Base-by-base conservation (phyloP, 768 basidiomycete species). In the Tulasnella sp. region DNA sequence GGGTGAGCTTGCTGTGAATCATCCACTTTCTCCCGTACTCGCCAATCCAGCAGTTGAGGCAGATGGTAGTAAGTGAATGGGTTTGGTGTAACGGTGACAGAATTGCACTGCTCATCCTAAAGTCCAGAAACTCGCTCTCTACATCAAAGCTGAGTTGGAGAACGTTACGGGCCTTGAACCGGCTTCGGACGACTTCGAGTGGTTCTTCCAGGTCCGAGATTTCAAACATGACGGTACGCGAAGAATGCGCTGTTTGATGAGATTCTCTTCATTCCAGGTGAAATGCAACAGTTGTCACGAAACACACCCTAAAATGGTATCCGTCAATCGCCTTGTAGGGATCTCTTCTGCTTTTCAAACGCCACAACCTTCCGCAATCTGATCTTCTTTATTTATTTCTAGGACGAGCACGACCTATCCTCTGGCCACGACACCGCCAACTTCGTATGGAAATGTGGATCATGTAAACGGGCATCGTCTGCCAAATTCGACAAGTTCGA, bases 271-370 rank as follows among this genome's bases (percentile, higher is more conserved):
- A 5, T 13, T 10, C 17, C 61, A 82, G 87, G 86, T 92, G 10
- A 78, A 81, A 72, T 92, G 89, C 70, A 88, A 76, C 30, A 85
- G 80, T 67, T 92, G 89, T 68, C 76, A 86, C 58, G 88, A 90
- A 71, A 70, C 71, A 3, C 89, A 92, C 65, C 80, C 84, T 3
- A 91, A 87, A 64, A 63, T 75, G 50, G 81, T 92, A 2, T 72
- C 84, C 34, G 67, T 92, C 61, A 91, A 92, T 65, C 83, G 85
- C 49, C 64, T 72, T 56, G 89, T 90, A 70, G 61, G 67, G 30
- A 43, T 17, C 34, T 53, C 26, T 13, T 23, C 43, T 29, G 41
- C 13, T 17, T 19, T 42, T 24, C 5, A 23, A n/a, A n/a, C n/a
- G n/a, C n/a, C 45, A 21, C 5, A 21, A 48, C 19, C 45, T n/a